These are phyloP conservation scores for Limnomonas spitsbergensis DNA, from an alignment of 139 green algal genomes.

Conservation along the genomic window DNA sequence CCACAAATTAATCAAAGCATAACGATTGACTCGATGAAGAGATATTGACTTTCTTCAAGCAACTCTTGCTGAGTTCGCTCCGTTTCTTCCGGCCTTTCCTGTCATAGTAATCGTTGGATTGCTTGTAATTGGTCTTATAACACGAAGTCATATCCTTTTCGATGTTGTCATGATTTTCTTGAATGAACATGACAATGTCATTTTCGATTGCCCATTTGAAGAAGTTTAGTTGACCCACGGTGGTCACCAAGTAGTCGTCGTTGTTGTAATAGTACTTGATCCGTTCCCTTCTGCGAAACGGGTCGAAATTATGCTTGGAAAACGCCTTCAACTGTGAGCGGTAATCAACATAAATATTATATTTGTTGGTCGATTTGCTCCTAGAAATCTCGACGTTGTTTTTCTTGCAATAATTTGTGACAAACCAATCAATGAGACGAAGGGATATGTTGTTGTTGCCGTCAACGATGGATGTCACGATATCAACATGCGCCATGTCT, in stretches of 20 bases:
- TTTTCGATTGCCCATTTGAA: constrained; percentile 22
- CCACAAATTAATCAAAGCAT: no score
- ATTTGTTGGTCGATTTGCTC: no score
- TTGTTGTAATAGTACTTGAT: constrained; percentile 12
- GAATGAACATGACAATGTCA: background rate
- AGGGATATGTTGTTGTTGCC: constrained; percentile 2
- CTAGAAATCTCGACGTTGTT: constrained; percentile 9
- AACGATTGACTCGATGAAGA: no score
- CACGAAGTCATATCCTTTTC: constrained; percentile 15
- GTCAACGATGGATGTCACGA: no score
- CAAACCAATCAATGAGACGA: constrained; percentile 19
- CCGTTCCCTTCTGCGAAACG: constrained; percentile 14
- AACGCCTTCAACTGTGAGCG: constrained; percentile 12
- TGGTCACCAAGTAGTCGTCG: constrained; percentile 1
- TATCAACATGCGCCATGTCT: no score
- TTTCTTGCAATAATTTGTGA: constrained; percentile 9
- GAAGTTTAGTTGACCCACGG: constrained; percentile 18
- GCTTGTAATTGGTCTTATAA: no score
- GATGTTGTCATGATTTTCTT: background rate
- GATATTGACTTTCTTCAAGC: no score
- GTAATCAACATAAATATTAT: constrained; percentile 21
- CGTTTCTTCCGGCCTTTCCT: no score
- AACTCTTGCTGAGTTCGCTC: no score
- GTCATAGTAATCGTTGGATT: no score
- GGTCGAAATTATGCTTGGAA: constrained; percentile 21